Base-by-base conservation (phyloP, 371 early-diverging fungal species). In the Umbelopsis sp. region DNA sequence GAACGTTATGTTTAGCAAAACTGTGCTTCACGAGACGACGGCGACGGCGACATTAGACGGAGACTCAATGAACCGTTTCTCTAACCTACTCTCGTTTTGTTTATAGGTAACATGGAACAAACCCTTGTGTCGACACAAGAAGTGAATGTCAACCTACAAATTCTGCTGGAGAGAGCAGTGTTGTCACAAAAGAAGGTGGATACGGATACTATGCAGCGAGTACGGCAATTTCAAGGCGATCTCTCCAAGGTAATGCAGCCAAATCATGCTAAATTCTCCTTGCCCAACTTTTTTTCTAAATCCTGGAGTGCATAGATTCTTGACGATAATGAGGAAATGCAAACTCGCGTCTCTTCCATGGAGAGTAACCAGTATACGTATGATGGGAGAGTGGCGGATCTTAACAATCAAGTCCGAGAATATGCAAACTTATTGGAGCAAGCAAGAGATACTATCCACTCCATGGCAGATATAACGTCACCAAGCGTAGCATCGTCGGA, bases 141-240 rank as follows among this genome's bases (percentile, higher is more conserved):
- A 67, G 73, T 81, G 37, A 88, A 88, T 74, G 86, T 87, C 41
- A 86, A 87, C 62, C 74, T 88, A 18, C 87, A 87, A 64, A 70
- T 82, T 4, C 79, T 84, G 22, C 69, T 88, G 16, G 86, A 88
- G 52, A 82, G 74, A 62, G 83, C 88, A 6, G 71, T 88, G 2
- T 78, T 77, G 44, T 80, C 77, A 20, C 88, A 88, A 72, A 88
- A 84, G 65, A 80, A 85, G 68, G 77, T 82, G 4, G 83, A 85
- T 29, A 80, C 82, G 9, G 81, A 72, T 72, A 86, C 88, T 24
- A 80, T 84, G 12, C 85, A 83, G 63, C 79, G 80, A 8, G 85
- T 88, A 44, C 82, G 79, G 62, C 70, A 78, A 72, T 81, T 88
- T 71, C 85, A 87, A 66, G 78, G 87, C 9, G 82, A 87, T 57